These are phyloP conservation scores for Fomitopsis pinicola DNA, from an alignment of 1,284 basidiomycete species.

Conservation along the genomic window DNA sequence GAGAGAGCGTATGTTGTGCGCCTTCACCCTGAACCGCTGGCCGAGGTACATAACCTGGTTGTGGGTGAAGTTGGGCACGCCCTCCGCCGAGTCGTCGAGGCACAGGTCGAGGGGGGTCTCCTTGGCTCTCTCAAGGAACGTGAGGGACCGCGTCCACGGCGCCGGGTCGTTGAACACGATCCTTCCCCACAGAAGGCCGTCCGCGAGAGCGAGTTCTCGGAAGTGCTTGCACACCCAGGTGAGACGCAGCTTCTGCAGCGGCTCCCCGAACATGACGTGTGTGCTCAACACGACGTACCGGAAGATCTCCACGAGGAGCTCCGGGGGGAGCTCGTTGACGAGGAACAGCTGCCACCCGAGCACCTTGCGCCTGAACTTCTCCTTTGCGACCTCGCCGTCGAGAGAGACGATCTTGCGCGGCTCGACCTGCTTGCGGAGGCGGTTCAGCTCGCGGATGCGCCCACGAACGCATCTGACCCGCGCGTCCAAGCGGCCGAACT, in stretches of 20 bases:
- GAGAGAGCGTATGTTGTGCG: constrained; percentile 47
- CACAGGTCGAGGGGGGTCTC: constrained; percentile 50
- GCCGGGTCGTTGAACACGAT: constrained; percentile 47
- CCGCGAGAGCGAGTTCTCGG: constrained; percentile 17
- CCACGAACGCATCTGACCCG: background rate
- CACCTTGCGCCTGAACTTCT: constrained; percentile 23
- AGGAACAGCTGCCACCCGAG: constrained; percentile 47
- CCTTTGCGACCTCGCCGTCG: constrained; percentile 12
- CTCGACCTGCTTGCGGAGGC: constrained; percentile 8
- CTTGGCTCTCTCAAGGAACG: constrained; percentile 52
- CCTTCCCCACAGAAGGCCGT: constrained; percentile 20
- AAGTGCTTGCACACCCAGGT: constrained; percentile 55
- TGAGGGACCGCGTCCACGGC: constrained; percentile 44
- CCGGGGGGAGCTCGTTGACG: constrained; percentile 55
- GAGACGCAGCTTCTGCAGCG: constrained; percentile 31
- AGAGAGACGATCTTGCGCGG: constrained; percentile 5
- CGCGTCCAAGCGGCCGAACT: background rate
- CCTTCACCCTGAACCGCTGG: background rate
- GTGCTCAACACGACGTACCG: constrained; percentile 48
- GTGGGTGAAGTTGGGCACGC: background rate
- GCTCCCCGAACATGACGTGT: constrained; percentile 29
- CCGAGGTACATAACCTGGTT: background rate
- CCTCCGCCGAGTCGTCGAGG: constrained; percentile 38
- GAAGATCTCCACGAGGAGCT: constrained; percentile 62
- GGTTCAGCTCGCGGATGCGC: constrained; percentile 20